Conservation (phyloP, 305 asterid species). For the Solanum hybrid region DNA sequence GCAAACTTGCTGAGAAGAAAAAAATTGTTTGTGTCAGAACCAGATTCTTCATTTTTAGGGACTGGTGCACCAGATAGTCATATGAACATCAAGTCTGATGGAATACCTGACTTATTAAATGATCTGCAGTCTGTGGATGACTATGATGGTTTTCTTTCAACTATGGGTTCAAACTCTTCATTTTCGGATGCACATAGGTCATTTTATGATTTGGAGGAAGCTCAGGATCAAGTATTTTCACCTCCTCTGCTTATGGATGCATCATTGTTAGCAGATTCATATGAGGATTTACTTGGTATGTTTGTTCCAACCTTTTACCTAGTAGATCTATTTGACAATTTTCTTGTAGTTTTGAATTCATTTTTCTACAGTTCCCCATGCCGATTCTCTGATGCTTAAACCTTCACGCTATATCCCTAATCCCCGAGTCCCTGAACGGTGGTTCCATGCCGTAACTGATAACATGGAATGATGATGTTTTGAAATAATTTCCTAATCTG, state of each 20-base stretch:
- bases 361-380: background rate
- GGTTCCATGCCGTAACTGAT: background rate
- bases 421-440: background rate
- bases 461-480: background rate
- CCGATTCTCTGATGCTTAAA: background rate
- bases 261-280: conserved; percentile 60
- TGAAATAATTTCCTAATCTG: background rate
- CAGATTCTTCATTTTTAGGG: conserved; percentile 53
- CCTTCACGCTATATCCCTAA: background rate
- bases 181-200: conserved; percentile 66
- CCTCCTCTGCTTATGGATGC: conserved; percentile 90
- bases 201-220: conserved; percentile 58
- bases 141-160: conserved; percentile 71
- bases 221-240: conserved; percentile 80
- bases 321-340: conserved; percentile 4
- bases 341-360: background rate
- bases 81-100: conserved; percentile 53
- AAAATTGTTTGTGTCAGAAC: conserved; percentile 47
- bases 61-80: conserved; percentile 30
- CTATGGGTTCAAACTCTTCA: conserved; percentile 66
- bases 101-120: conserved; percentile 42
- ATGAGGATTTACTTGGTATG: conserved; percentile 90
- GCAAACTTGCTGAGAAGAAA: conserved; percentile 39
- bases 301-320: background rate
- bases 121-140: conserved; percentile 73